Evolutionary conservation across 148 eudicot species (phyloP).

Genomic region (Cornus controversa): DNA sequence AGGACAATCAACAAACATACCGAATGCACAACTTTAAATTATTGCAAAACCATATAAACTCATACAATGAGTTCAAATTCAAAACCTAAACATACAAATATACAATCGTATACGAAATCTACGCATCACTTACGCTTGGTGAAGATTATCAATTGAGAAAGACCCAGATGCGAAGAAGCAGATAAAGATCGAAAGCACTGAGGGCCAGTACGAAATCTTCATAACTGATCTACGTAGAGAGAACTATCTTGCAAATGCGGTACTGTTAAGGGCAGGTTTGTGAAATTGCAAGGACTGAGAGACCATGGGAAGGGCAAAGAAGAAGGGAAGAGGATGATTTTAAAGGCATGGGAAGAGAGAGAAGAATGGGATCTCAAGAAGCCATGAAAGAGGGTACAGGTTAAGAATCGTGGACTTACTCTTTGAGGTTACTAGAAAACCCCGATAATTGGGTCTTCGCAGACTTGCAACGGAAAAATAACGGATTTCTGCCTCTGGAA

Average conservation of each 20-base stretch:
- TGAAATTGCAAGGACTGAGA: not conserved
- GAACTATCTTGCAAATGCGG: slow-evolving; percentile 16
- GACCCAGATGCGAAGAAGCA: slow-evolving; percentile 39
- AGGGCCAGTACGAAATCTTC: slow-evolving; percentile 47
- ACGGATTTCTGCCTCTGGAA: not conserved
- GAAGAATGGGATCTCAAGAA: slow-evolving; percentile 13
- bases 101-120: not conserved
- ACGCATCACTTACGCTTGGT: slow-evolving; percentile 60
- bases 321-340: not conserved
- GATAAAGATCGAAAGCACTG: slow-evolving; percentile 28
- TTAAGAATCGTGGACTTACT: slow-evolving; percentile 1
- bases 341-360: not conserved
- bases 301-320: not conserved
- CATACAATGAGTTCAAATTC: not conserved
- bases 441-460: not conserved
- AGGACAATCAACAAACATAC: not conserved
- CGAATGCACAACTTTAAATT: slow-evolving; percentile 5
- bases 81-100: not conserved
- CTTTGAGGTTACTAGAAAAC: not conserved
- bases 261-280: not conserved
- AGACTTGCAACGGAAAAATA: not conserved
- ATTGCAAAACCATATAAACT: not conserved
- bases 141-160: slow-evolving; percentile 48
- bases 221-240: slow-evolving; percentile 27
- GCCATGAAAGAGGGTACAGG: slow-evolving; percentile 20